Percentiles rank a stretch among this genome's conserved stretches.
Conservation (phyloP, 2,329 filamentous ascomycete species). For the Aspergillus felis region DNA sequence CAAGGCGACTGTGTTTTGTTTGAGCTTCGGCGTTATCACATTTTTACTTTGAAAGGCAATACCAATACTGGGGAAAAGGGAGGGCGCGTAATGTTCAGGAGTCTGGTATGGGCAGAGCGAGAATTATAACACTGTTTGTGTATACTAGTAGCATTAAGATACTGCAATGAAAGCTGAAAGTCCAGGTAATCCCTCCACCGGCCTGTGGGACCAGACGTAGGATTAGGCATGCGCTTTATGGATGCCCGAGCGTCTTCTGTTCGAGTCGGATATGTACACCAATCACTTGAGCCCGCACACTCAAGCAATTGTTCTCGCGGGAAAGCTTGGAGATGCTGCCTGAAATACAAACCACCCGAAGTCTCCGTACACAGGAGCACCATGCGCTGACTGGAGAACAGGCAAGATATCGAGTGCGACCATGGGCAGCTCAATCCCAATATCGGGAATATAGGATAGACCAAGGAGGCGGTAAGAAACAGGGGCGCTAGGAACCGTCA, state of each 20-base stretch:
- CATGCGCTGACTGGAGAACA: not conserved
- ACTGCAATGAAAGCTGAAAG: not conserved
- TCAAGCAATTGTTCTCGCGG: not conserved
- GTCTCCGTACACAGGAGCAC: not conserved
- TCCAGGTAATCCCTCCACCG: not conserved
- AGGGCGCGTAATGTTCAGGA: not conserved
- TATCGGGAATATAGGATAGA: not conserved
- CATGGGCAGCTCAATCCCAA: not conserved
- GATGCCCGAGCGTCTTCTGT: not conserved
- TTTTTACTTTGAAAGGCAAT: not conserved
- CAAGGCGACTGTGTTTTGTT: not conserved
- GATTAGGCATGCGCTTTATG: not conserved
- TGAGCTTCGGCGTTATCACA: not conserved
- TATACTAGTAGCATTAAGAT: not conserved
- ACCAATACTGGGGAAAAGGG: not conserved
- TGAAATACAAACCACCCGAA: not conserved
- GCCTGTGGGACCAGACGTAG: not conserved
- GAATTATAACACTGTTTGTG: not conserved
- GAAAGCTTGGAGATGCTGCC: not conserved
- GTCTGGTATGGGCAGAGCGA: not conserved
- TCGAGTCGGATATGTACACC: not conserved
- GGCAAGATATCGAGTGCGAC: not conserved
- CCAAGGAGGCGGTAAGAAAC: not conserved
- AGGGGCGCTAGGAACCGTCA: not conserved
- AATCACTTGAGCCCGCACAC: not conserved